Base-by-base conservation (phyloP, 2,329 filamentous ascomycete species). In the Talaromyces sp. region DNA sequence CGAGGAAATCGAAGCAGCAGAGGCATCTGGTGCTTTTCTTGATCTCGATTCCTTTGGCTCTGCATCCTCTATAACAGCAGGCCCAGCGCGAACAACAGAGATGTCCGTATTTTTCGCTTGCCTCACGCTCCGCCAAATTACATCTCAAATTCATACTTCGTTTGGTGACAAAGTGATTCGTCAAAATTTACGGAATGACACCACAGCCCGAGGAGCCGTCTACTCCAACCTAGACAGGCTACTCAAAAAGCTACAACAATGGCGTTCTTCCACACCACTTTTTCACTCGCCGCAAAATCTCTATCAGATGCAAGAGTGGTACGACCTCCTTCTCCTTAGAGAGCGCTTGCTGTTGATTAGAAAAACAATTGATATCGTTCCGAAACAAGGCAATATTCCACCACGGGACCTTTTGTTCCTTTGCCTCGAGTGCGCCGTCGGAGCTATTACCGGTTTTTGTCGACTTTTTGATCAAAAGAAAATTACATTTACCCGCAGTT, bases 401-500 rank as follows among this genome's bases (percentile, higher is more conserved):
- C 66, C 75, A 0, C 57, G 61, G 3, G 64, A 72, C 2, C 59
- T 75, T 2, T 49, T 75, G 0, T 49, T 48, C 0, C 47, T 72
- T 2, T 77, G 71, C 19, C 65, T 77, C 0, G 51, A 65, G 3
- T 73, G 66, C 8, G 74, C 77, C 0, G 63, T 65, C 0, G 63
- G 66, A n/a, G 67, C 73, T 0, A 77, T 80, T 4, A 54, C 69
- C 2, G 54, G 70, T 0, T 80, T 79, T 54, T 68, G 69, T 3
- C 55, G 58, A 4, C 58, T 80, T 14, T 73, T 68, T 32, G 59
- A 70, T 3, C 62, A 64, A 2, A 64, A 64, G 2, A 64, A 68
- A 11, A 75, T 78, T 32, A 77, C 74, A 0, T 76, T 73, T 49
- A 79, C 77, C 0, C 64, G 77, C n/a, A 77, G 74, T 41, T 80